Conservation (phyloP, 1,139 yeast species). For the Yamadazyma triangularis region DNA sequence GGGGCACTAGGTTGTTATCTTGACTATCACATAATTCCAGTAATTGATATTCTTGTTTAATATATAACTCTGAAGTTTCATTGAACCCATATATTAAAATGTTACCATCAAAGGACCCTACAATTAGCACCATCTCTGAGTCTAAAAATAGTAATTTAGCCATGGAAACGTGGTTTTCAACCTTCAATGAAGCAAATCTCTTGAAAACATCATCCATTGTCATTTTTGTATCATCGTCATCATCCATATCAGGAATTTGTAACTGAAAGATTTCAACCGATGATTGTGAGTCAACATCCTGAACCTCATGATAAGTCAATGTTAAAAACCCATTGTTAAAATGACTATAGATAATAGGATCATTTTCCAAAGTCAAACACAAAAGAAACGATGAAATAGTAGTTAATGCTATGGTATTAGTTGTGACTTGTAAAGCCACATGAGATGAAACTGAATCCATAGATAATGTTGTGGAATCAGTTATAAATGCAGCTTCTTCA, state of each 20-base stretch:
- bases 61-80: no score
- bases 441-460: conserved; percentile 5
- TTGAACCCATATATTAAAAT: no score
- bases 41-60: no score
- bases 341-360: conserved; percentile 14
- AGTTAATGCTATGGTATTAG: conserved; percentile 19
- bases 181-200: no score
- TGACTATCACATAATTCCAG: background rate
- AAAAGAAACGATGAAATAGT: conserved; percentile 13
- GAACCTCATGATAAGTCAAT: no score
- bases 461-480: conserved; percentile 6
- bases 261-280: background rate
- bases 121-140: conserved; percentile 4
- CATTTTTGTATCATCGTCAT: background rate
- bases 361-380: conserved; percentile 7
- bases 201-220: conserved; percentile 11
- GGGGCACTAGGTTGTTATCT: conserved; percentile 13
- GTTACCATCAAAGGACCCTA: conserved; percentile 21
- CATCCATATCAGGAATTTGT: background rate
- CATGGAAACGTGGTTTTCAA: no score
- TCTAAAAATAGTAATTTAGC: conserved; percentile 9
- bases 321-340: no score
- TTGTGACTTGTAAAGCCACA: conserved; percentile 23
- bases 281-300: no score
- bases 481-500: conserved; percentile 14